A percentile compares a stretch with the other conserved stretches of the same genome.
Evolutionary conservation across 2,329 filamentous ascomycete genomes (phyloP).

Genomic region (Aspergillus felis): DNA sequence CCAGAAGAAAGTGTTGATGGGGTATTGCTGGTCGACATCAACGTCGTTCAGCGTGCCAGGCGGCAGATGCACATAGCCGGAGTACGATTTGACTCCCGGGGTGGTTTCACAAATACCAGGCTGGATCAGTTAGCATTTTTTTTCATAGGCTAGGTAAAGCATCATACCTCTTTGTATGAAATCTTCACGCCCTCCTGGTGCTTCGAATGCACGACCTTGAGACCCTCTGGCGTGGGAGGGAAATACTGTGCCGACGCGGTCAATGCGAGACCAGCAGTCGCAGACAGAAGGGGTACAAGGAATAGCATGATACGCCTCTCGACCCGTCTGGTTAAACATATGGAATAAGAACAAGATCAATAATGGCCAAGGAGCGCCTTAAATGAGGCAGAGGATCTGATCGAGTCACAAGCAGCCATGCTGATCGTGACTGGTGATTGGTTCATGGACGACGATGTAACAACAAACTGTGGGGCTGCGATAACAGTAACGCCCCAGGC

Average conservation of each 20-base stretch:
- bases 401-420: background rate
- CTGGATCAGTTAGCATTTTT: constrained; percentile 18
- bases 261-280: constrained; percentile 15
- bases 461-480: background rate
- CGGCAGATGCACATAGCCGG: constrained; percentile 57
- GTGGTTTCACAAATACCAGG: constrained; percentile 55
- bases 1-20: constrained; percentile 64
- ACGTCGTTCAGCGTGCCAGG: constrained; percentile 41
- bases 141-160: background rate
- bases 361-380: background rate
- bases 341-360: background rate
- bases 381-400: background rate
- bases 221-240: constrained; percentile 38
- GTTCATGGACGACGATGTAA: background rate
- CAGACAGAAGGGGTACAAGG: constrained; percentile 3
- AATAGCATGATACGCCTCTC: constrained; percentile 9
- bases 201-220: constrained; percentile 41
- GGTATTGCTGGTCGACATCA: constrained; percentile 47
- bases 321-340: background rate
- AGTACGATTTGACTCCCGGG: constrained; percentile 53
- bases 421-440: background rate
- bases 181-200: constrained; percentile 42
- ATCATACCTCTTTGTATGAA: constrained; percentile 44
- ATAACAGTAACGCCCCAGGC: background rate
- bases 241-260: constrained; percentile 33